phyloP scores from a whole-genome alignment of 352 stramenopile species.

The Elongisporangium anandrum region DNA sequence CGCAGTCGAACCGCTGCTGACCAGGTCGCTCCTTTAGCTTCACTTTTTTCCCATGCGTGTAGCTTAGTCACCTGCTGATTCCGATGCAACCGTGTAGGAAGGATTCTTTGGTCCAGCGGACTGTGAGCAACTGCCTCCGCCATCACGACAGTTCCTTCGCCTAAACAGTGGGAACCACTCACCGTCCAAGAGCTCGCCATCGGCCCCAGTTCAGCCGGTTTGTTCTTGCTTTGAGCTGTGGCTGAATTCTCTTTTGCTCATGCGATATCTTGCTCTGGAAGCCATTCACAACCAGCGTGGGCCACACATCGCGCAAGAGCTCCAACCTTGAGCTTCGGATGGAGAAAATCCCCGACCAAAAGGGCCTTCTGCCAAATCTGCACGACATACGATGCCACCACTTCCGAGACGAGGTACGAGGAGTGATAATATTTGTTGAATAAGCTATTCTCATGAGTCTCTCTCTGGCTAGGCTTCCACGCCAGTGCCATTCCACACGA shows the following conservation, averaged over 20 bases:
- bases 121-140: constrained; percentile 24
- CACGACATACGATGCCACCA: constrained; percentile 47
- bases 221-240: not conserved
- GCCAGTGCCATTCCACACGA: constrained; percentile 25
- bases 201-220: not conserved
- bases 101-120: constrained; percentile 40
- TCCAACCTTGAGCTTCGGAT: constrained; percentile 50
- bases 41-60: not conserved
- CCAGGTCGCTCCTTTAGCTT: constrained; percentile 32
- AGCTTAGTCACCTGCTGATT: not conserved
- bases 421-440: not conserved
- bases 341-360: constrained; percentile 59
- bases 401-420: constrained; percentile 38
- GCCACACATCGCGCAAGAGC: constrained; percentile 63
- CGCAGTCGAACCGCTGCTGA: constrained; percentile 43
- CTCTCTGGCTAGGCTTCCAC: constrained; percentile 21
- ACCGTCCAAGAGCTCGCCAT: not conserved
- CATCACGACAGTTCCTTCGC: constrained; percentile 21
- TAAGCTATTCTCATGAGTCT: no score
- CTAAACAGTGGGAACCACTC: not conserved
- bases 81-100: constrained; percentile 16
- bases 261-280: constrained; percentile 3
- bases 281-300: constrained; percentile 33
- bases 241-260: no score
- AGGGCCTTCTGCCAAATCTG: constrained; percentile 45